Evolutionary conservation across 2,329 filamentous ascomycete genomes (phyloP).

Genomic region (Boeremia lycopersici): DNA sequence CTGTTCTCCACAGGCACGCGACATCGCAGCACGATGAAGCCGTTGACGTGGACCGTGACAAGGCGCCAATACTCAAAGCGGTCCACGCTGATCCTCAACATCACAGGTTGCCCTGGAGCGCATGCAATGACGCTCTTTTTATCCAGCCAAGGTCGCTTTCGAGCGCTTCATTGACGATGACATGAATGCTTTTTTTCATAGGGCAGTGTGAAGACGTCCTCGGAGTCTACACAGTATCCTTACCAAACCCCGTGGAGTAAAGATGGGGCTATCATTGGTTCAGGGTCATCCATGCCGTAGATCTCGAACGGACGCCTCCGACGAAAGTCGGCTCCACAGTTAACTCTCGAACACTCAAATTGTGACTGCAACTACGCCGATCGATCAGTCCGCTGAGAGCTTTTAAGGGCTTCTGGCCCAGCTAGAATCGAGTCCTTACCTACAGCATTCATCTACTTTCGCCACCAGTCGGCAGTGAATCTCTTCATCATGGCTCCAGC

Average conservation of each 20-base stretch:
- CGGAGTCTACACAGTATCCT: neutral
- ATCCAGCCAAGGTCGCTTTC: neutral
- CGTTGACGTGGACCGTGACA: neutral
- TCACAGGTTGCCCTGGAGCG: neutral
- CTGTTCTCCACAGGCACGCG: slow-evolving; percentile 2
- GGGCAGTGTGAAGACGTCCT: neutral
- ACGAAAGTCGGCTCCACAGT: neutral
- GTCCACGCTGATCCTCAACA: neutral
- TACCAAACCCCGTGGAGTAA: neutral
- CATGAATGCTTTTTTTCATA: neutral
- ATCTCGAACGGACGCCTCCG: neutral
- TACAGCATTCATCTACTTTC: neutral
- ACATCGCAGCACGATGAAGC: neutral
- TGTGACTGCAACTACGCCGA: neutral
- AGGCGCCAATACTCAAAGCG: neutral
- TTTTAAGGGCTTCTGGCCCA: neutral
- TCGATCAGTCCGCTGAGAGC: neutral
- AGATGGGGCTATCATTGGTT: neutral
- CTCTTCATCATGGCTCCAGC: slow-evolving; percentile 4
- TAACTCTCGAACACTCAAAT: neutral
- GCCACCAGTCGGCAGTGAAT: neutral
- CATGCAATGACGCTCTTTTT: neutral
- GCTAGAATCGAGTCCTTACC: neutral
- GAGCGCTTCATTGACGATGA: neutral
- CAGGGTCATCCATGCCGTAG: neutral